Evolutionary conservation across 2,329 filamentous ascomycete genomes (phyloP).

Genomic region (Myrmaecium sp.): DNA sequence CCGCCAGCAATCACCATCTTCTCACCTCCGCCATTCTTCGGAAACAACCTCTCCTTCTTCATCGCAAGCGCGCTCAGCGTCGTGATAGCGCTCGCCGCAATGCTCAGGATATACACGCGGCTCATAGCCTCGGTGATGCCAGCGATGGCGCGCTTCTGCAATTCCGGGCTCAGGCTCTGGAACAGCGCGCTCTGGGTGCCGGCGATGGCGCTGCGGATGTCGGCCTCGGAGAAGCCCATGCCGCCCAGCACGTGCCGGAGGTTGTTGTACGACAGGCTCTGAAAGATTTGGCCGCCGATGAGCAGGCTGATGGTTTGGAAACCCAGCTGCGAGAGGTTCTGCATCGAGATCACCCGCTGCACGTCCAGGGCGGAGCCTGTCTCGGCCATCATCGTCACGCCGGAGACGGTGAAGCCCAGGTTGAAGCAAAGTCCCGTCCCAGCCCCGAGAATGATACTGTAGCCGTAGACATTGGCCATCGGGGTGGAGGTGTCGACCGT

Average conservation of each 20-base stretch:
- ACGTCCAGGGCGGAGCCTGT: no score
- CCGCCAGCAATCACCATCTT: no score
- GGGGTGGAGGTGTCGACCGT: conserved; percentile 10
- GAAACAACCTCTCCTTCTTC: conserved; percentile 1
- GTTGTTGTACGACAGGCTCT: conserved; percentile 4
- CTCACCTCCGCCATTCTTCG: no score
- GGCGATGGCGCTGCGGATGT: conserved; percentile 3
- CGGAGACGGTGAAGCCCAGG: no score
- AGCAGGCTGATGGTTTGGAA: conserved; percentile 5
- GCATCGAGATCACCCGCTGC: no score
- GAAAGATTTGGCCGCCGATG: conserved; percentile 5
- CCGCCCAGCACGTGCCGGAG: conserved; percentile 2
- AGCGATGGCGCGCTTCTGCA: no score
- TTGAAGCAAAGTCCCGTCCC: no score
- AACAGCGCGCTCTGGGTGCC: no score
- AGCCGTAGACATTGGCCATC: conserved; percentile 10
- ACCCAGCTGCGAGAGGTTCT: conserved; percentile 6
- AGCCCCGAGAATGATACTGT: no score
- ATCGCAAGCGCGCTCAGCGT: neutral
- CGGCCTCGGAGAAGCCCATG: conserved; percentile 3
- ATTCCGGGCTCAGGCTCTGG: no score
- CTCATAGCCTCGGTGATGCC: neutral
- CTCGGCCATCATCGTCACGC: no score
- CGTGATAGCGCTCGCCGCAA: neutral
- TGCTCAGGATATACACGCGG: neutral